phyloP scores from a whole-genome alignment of 768 basidiomycete genomes.

The Naganishia friedmannii region DNA sequence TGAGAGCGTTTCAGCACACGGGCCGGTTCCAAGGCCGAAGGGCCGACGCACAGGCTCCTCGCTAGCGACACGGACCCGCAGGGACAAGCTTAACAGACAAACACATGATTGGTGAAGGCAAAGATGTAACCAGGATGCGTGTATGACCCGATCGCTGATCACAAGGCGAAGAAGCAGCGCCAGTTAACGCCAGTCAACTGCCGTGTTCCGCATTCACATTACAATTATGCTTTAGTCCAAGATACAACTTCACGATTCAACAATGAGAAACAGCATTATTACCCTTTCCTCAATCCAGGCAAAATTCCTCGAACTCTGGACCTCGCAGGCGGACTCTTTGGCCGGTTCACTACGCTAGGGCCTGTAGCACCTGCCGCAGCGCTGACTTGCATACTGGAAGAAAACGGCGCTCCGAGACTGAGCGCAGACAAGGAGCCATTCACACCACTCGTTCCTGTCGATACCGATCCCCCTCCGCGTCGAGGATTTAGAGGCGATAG shows the following conservation, averaged over 20 bases:
- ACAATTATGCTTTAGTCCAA: neutral
- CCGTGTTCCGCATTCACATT: neutral
- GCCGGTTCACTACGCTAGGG: constrained; percentile 22
- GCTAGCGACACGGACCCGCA: no score
- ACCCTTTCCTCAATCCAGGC: constrained; percentile 20
- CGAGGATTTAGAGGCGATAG: constrained; percentile 49
- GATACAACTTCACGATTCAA: neutral
- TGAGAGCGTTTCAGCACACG: neutral
- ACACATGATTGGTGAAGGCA: no score
- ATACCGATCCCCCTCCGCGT: constrained; percentile 27
- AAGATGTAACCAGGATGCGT: no score
- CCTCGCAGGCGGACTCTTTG: constrained; percentile 18
- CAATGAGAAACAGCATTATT: neutral
- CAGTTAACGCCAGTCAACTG: no score
- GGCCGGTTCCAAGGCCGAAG: neutral
- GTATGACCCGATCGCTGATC: no score
- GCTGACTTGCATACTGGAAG: constrained; percentile 23
- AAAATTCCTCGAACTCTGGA: constrained; percentile 16
- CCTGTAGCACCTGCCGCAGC: constrained; percentile 13
- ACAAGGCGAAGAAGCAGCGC: no score
- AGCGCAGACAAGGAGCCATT: constrained; percentile 24
- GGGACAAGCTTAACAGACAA: no score
- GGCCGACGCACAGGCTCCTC: no score
- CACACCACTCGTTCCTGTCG: constrained; percentile 11
- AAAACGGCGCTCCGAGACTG: constrained; percentile 29